Percentiles rank a stretch among this genome's conserved stretches.
Conservation (phyloP, 1,139 yeast species). For the Debaryomyces robertsiae region DNA sequence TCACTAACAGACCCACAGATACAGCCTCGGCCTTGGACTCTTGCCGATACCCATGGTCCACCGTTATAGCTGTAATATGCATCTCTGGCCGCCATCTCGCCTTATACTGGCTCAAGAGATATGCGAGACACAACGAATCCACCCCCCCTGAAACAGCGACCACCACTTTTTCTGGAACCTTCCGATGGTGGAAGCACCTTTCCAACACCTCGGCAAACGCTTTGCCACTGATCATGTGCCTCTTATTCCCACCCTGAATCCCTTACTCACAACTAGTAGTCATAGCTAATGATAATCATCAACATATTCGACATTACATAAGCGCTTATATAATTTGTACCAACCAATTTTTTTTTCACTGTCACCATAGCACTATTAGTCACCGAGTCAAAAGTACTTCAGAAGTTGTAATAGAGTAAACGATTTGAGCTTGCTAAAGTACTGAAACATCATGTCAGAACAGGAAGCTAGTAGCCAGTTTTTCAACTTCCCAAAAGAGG, state of each 20-base stretch:
- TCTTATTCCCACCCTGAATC: too few relatives aligned
- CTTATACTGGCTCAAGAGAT: conserved; percentile 40
- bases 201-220: conserved; percentile 18
- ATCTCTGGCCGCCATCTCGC: conserved; percentile 24
- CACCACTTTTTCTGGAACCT: conserved; percentile 21
- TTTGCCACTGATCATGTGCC: conserved; percentile 15
- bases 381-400: not conserved
- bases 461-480: conserved; percentile 31
- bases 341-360: conserved; percentile 3
- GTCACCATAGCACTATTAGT: not conserved
- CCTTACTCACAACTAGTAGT: too few relatives aligned
- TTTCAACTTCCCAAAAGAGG: conserved; percentile 81
- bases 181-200: conserved; percentile 14
- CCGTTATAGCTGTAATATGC: conserved; percentile 52
- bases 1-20: conserved; percentile 36
- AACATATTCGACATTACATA: too few relatives aligned
- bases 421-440: not conserved
- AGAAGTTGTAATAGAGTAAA: not conserved
- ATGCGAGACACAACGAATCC: conserved; percentile 72
- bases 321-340: too few relatives aligned
- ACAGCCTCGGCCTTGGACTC: conserved; percentile 53
- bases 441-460: conserved; percentile 30
- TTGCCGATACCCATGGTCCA: conserved; percentile 57
- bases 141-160: conserved; percentile 79
- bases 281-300: too few relatives aligned